Conservation (phyloP, 1,284 basidiomycete genomes). For the Pseudozyma sp. region DNA sequence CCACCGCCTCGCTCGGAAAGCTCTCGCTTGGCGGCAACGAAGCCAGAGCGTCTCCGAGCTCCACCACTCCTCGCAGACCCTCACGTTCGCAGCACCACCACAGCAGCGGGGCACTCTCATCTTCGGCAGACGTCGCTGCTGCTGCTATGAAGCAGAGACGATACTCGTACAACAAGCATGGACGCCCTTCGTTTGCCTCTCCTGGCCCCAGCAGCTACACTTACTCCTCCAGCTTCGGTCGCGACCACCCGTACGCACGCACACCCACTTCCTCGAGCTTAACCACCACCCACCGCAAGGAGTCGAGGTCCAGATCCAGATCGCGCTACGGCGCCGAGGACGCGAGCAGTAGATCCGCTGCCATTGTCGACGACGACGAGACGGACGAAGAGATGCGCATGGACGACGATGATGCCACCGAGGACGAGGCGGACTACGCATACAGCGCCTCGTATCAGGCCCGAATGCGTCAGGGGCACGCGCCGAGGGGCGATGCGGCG, state of each 20-base stretch:
- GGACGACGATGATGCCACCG: conserved; percentile 60
- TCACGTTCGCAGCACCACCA: conserved; percentile 42
- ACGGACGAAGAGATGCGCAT: conserved; percentile 66
- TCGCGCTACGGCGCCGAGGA: conserved; percentile 29
- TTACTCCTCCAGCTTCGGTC: conserved; percentile 46
- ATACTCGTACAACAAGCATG: conserved; percentile 46
- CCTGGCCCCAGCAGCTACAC: conserved; percentile 49
- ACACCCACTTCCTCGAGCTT: conserved; percentile 41
- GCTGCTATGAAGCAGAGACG: conserved; percentile 55
- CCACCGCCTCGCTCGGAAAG: conserved; percentile 52
- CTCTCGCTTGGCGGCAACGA: conserved; percentile 53
- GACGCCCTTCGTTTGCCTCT: conserved; percentile 34
- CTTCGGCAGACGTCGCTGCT: conserved; percentile 46
- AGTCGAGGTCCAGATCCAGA: conserved; percentile 40
- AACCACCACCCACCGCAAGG: conserved; percentile 25
- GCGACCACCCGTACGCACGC: conserved; percentile 54
- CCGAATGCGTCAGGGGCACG: conserved; percentile 25
- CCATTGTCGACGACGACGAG: conserved; percentile 61
- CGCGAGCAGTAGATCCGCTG: conserved; percentile 4
- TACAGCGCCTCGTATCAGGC: conserved; percentile 41
- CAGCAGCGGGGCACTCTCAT: conserved; percentile 28
- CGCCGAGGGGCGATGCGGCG: conserved; percentile 23
- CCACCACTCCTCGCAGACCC: conserved; percentile 23
- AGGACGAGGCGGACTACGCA: conserved; percentile 57
- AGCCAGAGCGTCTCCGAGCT: conserved; percentile 27